Base-by-base conservation (phyloP, 2,329 filamentous ascomycete species). In the Myriangium duriaei region DNA sequence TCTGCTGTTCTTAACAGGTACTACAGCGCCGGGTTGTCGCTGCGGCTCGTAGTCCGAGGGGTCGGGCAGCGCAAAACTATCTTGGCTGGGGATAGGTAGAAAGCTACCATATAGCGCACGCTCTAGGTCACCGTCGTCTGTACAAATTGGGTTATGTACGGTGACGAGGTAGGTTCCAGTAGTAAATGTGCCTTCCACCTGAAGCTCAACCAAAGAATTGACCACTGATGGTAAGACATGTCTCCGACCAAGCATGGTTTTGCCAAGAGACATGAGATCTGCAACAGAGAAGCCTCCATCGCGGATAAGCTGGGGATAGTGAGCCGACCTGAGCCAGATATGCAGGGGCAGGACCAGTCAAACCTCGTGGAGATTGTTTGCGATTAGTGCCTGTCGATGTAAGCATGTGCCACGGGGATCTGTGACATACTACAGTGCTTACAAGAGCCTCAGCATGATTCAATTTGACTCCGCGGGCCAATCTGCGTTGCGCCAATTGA, bases 131-230 rank as follows among this genome's bases (percentile, higher is more conserved):
- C 87, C 88, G 55, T 95, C 81, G 47, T 94, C 80, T 43, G 76
- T 79, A 47, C 77, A 76, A 59, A 96, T 81, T 16, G 88, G 88
- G 55, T 92, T 76, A 61, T 94, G 85, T 12, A 96, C 84, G 0
- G 88, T 96, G 24, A 96, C 87, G 29, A 96, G 76, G 55, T 94
- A 95, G 2, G 87, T 94, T 39, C 88, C 88, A 5, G 74, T 80
- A 17, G 76, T 79, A 55, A 96, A 96, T 2, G 87, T 96, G 42
- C 88, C 88, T 62, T 96, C 88, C 47, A 96, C 82, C 68, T 92
- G 85, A 49, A 96, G 73, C 63, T 93, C 81, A 42, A 74, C 70
- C 30, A 96, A 73, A 3, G 83, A 86, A 30, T 73, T 69, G 42
- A 79, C 74, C 15, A 95, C 88, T 9, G 80, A 77, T 14, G 88